phyloP scores from a whole-genome alignment of 1,139 yeast species.

The Hemisphaericaspora lyxosophila region DNA sequence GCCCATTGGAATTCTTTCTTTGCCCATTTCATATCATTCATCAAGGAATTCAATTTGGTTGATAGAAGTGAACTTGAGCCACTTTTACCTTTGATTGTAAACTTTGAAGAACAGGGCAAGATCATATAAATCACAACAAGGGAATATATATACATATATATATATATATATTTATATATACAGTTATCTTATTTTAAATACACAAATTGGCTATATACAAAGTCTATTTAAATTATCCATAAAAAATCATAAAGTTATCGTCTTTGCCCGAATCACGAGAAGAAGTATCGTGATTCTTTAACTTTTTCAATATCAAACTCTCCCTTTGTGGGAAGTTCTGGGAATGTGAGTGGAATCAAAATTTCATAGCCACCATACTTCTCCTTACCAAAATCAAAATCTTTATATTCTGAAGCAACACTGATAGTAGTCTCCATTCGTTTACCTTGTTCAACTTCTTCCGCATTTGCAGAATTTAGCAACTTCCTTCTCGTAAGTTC shows the following conservation, averaged over 20 bases:
- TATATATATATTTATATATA: not conserved
- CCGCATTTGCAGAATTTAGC: constrained; percentile 53
- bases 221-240: not conserved
- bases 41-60: constrained; percentile 77
- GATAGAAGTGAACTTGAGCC: constrained; percentile 83
- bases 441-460: constrained; percentile 50
- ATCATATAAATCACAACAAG: constrained; percentile 53
- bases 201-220: constrained; percentile 1
- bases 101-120: constrained; percentile 83
- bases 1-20: constrained; percentile 99
- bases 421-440: constrained; percentile 75
- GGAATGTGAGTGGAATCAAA: constrained; percentile 66
- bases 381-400: constrained; percentile 16
- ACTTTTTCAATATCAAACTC: constrained; percentile 77
- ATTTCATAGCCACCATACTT: constrained; percentile 21
- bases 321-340: constrained; percentile 78
- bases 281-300: constrained; percentile 77
- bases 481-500: constrained; percentile 65
- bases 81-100: constrained; percentile 69
- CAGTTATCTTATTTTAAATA: not conserved
- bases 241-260: no score
- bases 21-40: constrained; percentile 90
- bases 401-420: constrained; percentile 47
- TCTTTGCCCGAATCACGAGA: no score
- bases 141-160: not conserved